Evolutionary conservation across 192 early-diverging fungal species (phyloP), one percentile per base, ranked within the genome.

Genomic region (Gigaspora rosea): DNA sequence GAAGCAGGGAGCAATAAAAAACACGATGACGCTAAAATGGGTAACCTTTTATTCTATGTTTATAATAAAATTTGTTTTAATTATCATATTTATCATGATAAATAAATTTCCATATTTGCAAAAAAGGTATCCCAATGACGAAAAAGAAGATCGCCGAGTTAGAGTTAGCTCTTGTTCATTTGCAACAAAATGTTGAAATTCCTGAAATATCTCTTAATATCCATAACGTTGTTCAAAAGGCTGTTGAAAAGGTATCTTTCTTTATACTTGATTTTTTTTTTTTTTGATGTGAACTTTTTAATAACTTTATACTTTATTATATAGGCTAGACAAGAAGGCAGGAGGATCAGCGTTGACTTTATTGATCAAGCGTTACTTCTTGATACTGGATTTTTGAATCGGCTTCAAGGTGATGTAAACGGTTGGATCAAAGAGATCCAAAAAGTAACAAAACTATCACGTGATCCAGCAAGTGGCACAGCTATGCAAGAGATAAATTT

Each of bases 361-460:
- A 75, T 98, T 27, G 91, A 92, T 18, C 81, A 89, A 0, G 86
- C 85, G 27, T 84, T 92, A 58, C 85, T 94, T 46, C 85, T 88
- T 2, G 95, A 99, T 76, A 94, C 95, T 2, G 81, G 87, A 4
- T 95, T 99, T 66, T 84, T 99, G 32, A 99, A 99, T 85, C 91
- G 92, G 79, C 87, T 99, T 57, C 97, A 98, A 82, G 85, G 87
- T 68, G 95, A 97, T 76, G 97, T 99, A 49, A 98, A 99, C 77
- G 92, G 91, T 8, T 99, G 98, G 98, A 95, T 98, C 82, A 96
- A 96, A 79, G 98, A 99, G 82, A 99, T 99, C 80, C 96, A 99
- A 78, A 98, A 98, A 78, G 97, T 99, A 18, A 98, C 97, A 54
- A 94, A 95, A 79, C 27, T 76, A 10, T 46, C 63, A 41, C 91